Conservation (phyloP, 345 rosid genomes). For the Eucalyptus pauciflora region DNA sequence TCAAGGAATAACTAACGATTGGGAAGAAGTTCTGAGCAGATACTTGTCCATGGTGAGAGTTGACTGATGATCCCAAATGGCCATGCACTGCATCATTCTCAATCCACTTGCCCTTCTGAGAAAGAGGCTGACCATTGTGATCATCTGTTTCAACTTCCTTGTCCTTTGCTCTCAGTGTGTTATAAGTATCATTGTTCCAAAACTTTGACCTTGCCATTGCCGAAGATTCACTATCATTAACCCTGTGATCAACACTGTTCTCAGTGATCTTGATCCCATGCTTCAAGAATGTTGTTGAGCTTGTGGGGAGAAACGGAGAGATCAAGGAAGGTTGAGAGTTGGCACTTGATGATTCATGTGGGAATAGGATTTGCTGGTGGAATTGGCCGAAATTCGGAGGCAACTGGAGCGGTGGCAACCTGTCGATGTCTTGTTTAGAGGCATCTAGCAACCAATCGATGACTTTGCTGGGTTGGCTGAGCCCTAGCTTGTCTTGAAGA, state of each 20-base stretch:
- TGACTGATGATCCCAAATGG: constrained; percentile 9
- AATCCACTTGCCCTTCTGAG: constrained; percentile 64
- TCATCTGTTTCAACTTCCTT: constrained; percentile 5
- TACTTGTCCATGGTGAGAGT: constrained; percentile 10
- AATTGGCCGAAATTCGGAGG: constrained; percentile 67
- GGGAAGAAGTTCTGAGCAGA: constrained; percentile 43
- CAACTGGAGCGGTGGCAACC: constrained; percentile 80
- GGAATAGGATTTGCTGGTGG: constrained; percentile 31
- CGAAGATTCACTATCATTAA: neutral
- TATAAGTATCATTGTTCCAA: constrained; percentile 30
- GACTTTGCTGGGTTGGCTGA: constrained; percentile 89
- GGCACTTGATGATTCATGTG: neutral
- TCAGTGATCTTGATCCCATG: constrained; percentile 21
- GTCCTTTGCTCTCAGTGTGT: constrained; percentile 18
- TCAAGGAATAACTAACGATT: constrained; percentile 10
- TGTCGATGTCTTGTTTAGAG: constrained; percentile 63
- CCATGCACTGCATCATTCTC: constrained; percentile 19
- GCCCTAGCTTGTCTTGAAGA: constrained; percentile 82
- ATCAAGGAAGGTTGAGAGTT: neutral
- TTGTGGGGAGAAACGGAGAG: constrained; percentile 20
- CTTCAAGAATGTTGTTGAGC: constrained; percentile 8
- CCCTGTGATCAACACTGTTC: neutral
- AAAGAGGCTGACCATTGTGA: constrained; percentile 1
- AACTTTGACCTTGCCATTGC: neutral
- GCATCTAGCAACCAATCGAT: constrained; percentile 88